phyloP scores from a whole-genome alignment of 2,329 filamentous ascomycete genomes.

The Pseudonectria buxi region DNA sequence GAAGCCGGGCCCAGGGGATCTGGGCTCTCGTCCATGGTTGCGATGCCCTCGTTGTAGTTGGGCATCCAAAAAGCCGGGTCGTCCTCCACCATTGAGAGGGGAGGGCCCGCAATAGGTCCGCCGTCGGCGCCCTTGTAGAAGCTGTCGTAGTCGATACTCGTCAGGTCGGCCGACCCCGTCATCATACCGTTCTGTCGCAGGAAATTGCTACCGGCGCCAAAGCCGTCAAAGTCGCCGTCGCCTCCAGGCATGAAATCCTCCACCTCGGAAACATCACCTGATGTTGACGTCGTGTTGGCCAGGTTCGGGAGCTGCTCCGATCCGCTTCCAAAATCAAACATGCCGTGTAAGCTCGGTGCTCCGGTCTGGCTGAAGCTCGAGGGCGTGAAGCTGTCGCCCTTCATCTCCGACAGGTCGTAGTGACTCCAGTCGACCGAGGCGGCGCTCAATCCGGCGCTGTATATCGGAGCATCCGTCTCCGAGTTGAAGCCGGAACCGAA shows the following conservation, averaged over 20 bases:
- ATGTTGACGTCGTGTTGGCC: constrained; percentile 53
- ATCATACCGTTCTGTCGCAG: constrained; percentile 40
- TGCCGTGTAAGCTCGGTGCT: constrained; percentile 43
- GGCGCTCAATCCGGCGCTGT: constrained; percentile 55
- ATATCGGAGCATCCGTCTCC: constrained; percentile 50
- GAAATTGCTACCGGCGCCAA: constrained; percentile 40
- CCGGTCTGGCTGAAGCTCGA: constrained; percentile 50
- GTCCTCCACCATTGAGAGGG: constrained; percentile 45
- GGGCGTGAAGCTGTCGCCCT: constrained; percentile 42
- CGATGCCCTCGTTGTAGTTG: constrained; percentile 36
- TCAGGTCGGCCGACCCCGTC: constrained; percentile 36
- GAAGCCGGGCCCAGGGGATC: constrained; percentile 26
- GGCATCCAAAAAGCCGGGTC: constrained; percentile 44
- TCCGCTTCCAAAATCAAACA: constrained; percentile 44
- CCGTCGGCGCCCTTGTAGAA: constrained; percentile 44
- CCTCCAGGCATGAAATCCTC: constrained; percentile 50
- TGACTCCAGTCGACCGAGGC: constrained; percentile 41
- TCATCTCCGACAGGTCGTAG: constrained; percentile 41
- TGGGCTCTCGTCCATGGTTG: constrained; percentile 30
- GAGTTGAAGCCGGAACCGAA: constrained; percentile 42
- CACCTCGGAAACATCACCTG: constrained; percentile 60
- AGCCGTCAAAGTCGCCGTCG: constrained; percentile 42
- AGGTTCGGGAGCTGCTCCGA: constrained; percentile 50
- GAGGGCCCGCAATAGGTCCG: constrained; percentile 32
- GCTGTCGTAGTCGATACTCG: constrained; percentile 47